These are phyloP conservation scores for Sarocladiaceae sp. DNA, from an alignment of 2,329 filamentous ascomycete genomes.

Conservation along the genomic window DNA sequence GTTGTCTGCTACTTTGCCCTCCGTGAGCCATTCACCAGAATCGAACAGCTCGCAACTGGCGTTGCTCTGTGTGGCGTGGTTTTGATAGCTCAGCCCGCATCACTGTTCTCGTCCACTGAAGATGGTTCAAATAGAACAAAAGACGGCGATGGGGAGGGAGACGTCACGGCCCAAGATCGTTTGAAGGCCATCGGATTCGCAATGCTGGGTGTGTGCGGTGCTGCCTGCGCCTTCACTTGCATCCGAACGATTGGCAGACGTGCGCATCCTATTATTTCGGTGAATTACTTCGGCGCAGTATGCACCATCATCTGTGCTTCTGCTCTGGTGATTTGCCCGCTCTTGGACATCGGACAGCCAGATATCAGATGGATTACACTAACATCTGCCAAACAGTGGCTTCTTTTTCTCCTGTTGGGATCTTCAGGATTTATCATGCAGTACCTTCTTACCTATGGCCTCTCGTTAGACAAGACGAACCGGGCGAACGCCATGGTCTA, in stretches of 20 bases:
- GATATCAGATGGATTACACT: conserved; percentile 37
- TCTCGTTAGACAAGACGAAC: conserved; percentile 63
- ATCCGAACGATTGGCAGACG: conserved; percentile 75
- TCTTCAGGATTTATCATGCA: conserved; percentile 77
- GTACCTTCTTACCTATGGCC: conserved; percentile 72
- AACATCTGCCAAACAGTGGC: conserved; percentile 49
- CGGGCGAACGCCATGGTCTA: conserved; percentile 52
- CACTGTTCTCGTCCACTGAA: conserved; percentile 37
- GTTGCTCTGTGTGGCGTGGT: conserved; percentile 74
- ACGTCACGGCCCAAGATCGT: conserved; percentile 61
- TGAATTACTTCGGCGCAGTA: conserved; percentile 74
- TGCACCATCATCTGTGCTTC: conserved; percentile 61
- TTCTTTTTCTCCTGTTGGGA: conserved; percentile 61
- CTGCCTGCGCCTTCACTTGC: conserved; percentile 65
- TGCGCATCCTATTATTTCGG: conserved; percentile 74
- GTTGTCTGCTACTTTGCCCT: conserved; percentile 71
- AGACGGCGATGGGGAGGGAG: neutral
- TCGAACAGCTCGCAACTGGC: conserved; percentile 69
- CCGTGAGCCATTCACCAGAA: conserved; percentile 70
- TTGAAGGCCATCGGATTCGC: conserved; percentile 64
- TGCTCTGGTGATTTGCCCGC: conserved; percentile 48
- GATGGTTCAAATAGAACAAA: conserved; percentile 15
- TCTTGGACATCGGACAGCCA: conserved; percentile 39
- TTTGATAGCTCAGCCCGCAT: conserved; percentile 69
- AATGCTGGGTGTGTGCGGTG: conserved; percentile 70